A percentile compares a stretch with the other conserved stretches of the same genome.
These are phyloP conservation scores for Pyropia haitanensis DNA, from an alignment of 23 red algal species.

Conservation along the genomic window DNA sequence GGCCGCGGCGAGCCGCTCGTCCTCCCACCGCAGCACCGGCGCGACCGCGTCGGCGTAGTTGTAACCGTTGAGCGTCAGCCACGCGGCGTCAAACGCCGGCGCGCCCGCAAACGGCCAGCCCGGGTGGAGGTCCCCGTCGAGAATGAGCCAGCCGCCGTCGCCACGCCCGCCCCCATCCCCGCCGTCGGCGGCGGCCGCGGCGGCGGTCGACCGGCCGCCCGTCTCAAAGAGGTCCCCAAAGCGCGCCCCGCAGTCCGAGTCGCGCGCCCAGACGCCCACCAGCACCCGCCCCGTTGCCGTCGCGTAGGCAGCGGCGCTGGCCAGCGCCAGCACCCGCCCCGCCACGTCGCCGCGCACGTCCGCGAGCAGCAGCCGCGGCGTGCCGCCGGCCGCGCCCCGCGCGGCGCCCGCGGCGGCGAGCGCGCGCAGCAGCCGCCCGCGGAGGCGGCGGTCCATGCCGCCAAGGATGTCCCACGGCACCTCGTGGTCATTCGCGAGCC, in stretches of 20 bases:
- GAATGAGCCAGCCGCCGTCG: slow-evolving; percentile 1
- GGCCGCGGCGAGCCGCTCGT: too few species aligned
- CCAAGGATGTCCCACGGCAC: slow-evolving; percentile 67
- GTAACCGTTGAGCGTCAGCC: slow-evolving; percentile 23
- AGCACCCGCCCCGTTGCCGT: slow-evolving; percentile 14
- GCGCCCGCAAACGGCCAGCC: slow-evolving; percentile 30
- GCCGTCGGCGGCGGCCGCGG: too few species aligned
- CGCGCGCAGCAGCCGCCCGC: slow-evolving; percentile 9
- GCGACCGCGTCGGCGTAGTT: slow-evolving; percentile 55
- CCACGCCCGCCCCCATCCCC: not conserved
- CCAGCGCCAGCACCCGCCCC: slow-evolving; percentile 53
- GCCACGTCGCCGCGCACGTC: slow-evolving; percentile 56
- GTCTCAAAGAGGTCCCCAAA: slow-evolving; percentile 45
- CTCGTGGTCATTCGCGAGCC: slow-evolving; percentile 29
- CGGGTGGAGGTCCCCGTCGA: slow-evolving; percentile 25
- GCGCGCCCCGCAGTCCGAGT: slow-evolving; percentile 40
- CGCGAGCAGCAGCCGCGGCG: slow-evolving; percentile 25
- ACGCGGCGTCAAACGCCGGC: slow-evolving; percentile 29
- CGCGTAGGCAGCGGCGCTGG: slow-evolving; percentile 42
- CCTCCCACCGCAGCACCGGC: too few species aligned
- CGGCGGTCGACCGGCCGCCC: not conserved
- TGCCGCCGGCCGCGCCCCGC: not conserved
- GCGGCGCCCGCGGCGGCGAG: slow-evolving; percentile 14
- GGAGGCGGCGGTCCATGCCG: slow-evolving; percentile 7
- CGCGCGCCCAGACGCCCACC: slow-evolving; percentile 54